phyloP scores from a whole-genome alignment of 257 asterid species.

The Capsicum chinense region DNA sequence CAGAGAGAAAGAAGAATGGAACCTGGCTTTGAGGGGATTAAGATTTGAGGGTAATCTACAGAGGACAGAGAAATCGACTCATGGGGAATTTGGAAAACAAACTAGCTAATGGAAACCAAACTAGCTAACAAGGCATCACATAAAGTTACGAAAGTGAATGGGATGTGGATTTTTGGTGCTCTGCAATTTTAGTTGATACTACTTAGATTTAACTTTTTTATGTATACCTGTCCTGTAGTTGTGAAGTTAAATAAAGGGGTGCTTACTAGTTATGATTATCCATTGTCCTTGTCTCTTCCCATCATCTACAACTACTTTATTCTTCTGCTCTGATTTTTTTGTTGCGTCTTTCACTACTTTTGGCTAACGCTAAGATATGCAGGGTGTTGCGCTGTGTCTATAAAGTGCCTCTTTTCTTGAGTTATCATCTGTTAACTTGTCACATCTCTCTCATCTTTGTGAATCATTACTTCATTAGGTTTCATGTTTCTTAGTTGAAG shows the following conservation, averaged over 20 bases:
- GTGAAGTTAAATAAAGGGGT: neutral
- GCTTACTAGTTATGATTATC: neutral
- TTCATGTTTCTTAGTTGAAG: slow-evolving; percentile 10
- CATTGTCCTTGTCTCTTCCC: slow-evolving; percentile 6
- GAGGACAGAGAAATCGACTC: neutral
- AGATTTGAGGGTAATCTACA: neutral
- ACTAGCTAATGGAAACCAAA: neutral
- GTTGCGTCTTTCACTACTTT: neutral
- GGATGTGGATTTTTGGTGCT: slow-evolving; percentile 1
- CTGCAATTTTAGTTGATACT: neutral
- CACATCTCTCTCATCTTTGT: neutral
- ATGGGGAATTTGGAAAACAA: neutral
- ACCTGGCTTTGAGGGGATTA: neutral
- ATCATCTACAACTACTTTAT: neutral
- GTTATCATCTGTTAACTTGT: neutral
- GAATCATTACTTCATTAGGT: neutral
- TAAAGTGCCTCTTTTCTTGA: neutral
- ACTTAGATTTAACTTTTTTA: neutral
- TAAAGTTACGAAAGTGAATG: neutral
- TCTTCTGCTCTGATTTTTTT: neutral
- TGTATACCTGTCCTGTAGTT: neutral
- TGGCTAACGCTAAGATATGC: neutral
- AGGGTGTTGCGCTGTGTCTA: slow-evolving; percentile 14
- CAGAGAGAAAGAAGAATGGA: neutral
- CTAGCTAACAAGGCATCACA: slow-evolving; percentile 9